phyloP scores from a whole-genome alignment of 305 asterid species.

The Stenogyne calaminthoides region DNA sequence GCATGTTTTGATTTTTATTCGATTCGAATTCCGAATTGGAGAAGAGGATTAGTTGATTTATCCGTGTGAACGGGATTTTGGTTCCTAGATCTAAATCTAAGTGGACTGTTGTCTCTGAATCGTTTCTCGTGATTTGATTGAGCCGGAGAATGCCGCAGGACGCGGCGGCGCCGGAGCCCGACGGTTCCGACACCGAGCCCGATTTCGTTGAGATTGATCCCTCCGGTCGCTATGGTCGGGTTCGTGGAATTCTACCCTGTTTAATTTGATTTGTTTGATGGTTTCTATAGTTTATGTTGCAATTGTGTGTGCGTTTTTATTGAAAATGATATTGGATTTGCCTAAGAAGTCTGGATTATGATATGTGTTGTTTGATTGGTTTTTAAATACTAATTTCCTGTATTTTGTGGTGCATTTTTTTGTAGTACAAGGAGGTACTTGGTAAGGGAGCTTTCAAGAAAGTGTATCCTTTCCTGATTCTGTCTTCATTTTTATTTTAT shows the following conservation, averaged over 20 bases:
- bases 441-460: slow-evolving; percentile 98
- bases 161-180: slow-evolving; percentile 64
- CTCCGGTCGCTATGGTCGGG: slow-evolving; percentile 93
- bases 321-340: neutral
- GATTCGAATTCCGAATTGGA: slow-evolving; percentile 25
- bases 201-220: slow-evolving; percentile 92
- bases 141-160: slow-evolving; percentile 58
- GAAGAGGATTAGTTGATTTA: slow-evolving; percentile 27
- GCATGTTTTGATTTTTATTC: slow-evolving; percentile 19
- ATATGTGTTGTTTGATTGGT: slow-evolving; percentile 15
- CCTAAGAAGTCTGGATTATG: neutral
- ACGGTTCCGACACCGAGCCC: slow-evolving; percentile 71
- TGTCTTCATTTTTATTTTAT: slow-evolving; percentile 2
- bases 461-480: slow-evolving; percentile 73
- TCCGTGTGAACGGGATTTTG: neutral
- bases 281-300: slow-evolving; percentile 14
- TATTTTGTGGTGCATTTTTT: slow-evolving; percentile 30
- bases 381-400: slow-evolving; percentile 2
- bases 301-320: neutral
- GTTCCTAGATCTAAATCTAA: slow-evolving; percentile 39
- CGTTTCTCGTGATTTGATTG: neutral
- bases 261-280: neutral
- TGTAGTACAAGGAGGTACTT: slow-evolving; percentile 90
- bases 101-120: slow-evolving; percentile 11
- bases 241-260: slow-evolving; percentile 39